phyloP scores from a whole-genome alignment of 225 moss, liverwort and hornwort species.

The Bryum argenteum region DNA sequence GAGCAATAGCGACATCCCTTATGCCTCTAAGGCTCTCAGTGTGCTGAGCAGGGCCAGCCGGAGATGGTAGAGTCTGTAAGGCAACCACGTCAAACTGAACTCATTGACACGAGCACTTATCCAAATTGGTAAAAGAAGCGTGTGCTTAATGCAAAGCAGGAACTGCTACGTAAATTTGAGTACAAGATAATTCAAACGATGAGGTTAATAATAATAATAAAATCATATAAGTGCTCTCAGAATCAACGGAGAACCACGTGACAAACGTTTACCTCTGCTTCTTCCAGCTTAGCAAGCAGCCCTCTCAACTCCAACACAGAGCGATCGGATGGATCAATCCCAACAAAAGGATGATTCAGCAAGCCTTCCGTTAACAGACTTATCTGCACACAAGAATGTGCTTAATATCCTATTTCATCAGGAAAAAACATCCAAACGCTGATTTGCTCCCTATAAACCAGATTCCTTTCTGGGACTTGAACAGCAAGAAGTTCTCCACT shows the following conservation, averaged over 20 bases:
- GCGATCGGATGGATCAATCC: slow-evolving; percentile 68
- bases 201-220: neutral
- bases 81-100: slow-evolving; percentile 22
- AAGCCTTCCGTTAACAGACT: slow-evolving; percentile 86
- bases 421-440: slow-evolving; percentile 9
- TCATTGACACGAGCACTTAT: slow-evolving; percentile 13
- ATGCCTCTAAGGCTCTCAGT: slow-evolving; percentile 73
- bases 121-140: slow-evolving; percentile 17
- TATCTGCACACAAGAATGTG: slow-evolving; percentile 47
- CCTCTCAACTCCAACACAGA: slow-evolving; percentile 69
- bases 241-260: slow-evolving; percentile 10
- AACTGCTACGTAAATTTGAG: neutral
- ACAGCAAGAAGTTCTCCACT: slow-evolving; percentile 7
- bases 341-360: slow-evolving; percentile 77
- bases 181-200: neutral
- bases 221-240: slow-evolving; percentile 8
- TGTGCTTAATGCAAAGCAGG: slow-evolving; percentile 16
- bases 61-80: slow-evolving; percentile 69
- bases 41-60: slow-evolving; percentile 82
- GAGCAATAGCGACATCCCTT: slow-evolving; percentile 61
- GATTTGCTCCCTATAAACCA: slow-evolving; percentile 21
- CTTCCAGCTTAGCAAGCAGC: slow-evolving; percentile 74
- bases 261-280: slow-evolving; percentile 71
- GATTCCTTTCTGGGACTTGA: neutral
- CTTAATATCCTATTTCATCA: slow-evolving; percentile 17